These are phyloP conservation scores for Penicillium italicum DNA, from an alignment of 2,329 filamentous ascomycete species.

Conservation along the genomic window DNA sequence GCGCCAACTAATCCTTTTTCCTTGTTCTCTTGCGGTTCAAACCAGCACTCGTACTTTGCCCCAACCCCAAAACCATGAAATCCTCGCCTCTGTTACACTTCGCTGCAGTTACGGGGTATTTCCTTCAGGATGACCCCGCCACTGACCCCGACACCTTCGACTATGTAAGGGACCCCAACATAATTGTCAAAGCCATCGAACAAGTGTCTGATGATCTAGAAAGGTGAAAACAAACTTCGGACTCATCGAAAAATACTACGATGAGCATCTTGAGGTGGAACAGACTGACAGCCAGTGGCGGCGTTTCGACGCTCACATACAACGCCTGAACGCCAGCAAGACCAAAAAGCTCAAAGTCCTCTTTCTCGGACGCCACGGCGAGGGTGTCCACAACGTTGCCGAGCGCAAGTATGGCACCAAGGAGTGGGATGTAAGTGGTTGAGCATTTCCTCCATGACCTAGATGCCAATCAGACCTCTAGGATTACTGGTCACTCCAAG, in stretches of 20 bases:
- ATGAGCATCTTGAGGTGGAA: conserved; percentile 1
- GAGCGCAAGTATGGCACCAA: conserved; percentile 56
- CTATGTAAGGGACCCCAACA: conserved; percentile 40
- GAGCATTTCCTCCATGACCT: neutral
- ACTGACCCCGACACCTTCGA: conserved; percentile 49
- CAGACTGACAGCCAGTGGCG: conserved; percentile 52
- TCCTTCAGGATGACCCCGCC: conserved; percentile 49
- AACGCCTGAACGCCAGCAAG: conserved; percentile 43
- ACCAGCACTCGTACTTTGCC: neutral
- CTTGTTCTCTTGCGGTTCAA: neutral
- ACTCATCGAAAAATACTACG: conserved; percentile 47
- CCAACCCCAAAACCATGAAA: neutral
- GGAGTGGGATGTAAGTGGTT: conserved; percentile 54
- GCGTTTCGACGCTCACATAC: conserved; percentile 49
- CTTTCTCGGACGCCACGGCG: conserved; percentile 58
- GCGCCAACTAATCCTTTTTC: neutral
- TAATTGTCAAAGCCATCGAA: neutral
- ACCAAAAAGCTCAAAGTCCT: conserved; percentile 52
- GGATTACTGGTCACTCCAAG: conserved; percentile 57
- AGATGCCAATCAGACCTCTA: conserved; percentile 16
- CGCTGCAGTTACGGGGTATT: conserved; percentile 47
- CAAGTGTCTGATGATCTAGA: neutral
- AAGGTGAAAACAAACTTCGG: conserved; percentile 48
- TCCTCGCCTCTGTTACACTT: conserved; percentile 30
- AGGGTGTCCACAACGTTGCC: conserved; percentile 61